Conservation (phyloP, 331 rosid species). For the Phaseolus coccineus region DNA sequence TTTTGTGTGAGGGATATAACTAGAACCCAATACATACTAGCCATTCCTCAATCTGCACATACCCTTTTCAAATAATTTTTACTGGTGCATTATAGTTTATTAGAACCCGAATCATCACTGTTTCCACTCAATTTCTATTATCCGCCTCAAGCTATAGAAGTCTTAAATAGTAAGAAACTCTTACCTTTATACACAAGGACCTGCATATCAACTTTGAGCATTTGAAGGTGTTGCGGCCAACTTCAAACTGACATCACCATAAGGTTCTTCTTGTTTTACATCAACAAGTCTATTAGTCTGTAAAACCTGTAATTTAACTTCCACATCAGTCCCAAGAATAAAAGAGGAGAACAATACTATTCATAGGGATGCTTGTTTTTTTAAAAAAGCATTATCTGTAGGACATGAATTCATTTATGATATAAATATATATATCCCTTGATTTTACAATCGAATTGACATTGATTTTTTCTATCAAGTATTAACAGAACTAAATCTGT, state of each 20-base stretch:
- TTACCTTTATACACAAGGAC: slow-evolving; percentile 47
- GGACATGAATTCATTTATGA: neutral
- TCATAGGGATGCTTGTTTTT: neutral
- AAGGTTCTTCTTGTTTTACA: slow-evolving; percentile 75
- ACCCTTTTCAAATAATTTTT: neutral
- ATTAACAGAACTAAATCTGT: neutral
- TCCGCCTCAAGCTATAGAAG: neutral
- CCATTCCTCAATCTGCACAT: neutral
- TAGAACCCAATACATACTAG: neutral
- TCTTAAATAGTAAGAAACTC: neutral
- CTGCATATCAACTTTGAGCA: slow-evolving; percentile 52
- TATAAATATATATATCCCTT: neutral
- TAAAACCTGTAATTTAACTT: slow-evolving; percentile 59
- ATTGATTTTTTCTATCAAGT: neutral
- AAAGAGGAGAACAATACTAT: neutral
- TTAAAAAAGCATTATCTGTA: neutral
- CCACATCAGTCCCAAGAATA: slow-evolving; percentile 28
- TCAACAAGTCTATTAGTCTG: slow-evolving; percentile 65
- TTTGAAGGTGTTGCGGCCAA: slow-evolving; percentile 55
- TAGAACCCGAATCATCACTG: neutral
- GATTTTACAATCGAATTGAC: neutral
- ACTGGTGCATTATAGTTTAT: neutral
- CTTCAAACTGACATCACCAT: slow-evolving; percentile 73
- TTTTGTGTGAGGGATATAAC: neutral
- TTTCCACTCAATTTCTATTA: neutral